These are phyloP conservation scores for Albatrellus sp. DNA, from an alignment of 1,284 basidiomycete species.

Conservation along the genomic window DNA sequence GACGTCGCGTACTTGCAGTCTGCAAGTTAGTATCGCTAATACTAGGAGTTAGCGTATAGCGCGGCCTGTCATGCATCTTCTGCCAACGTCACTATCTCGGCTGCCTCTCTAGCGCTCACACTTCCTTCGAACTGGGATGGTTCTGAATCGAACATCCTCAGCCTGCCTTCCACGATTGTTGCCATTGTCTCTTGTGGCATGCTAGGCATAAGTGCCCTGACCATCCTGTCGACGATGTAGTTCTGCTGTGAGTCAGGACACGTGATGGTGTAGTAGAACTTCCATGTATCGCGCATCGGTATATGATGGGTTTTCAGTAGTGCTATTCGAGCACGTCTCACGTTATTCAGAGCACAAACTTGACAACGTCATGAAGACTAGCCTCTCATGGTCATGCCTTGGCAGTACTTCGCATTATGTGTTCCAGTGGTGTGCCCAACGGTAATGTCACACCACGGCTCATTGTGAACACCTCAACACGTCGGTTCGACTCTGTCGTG, in stretches of 20 bases:
- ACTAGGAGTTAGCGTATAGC: slow-evolving; percentile 28
- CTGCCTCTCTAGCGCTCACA: slow-evolving; percentile 25
- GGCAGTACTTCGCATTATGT: too few species aligned
- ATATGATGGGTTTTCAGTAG: not conserved
- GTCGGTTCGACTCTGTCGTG: too few species aligned
- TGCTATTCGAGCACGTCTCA: too few species aligned
- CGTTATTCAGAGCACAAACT: too few species aligned
- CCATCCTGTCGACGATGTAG: slow-evolving; percentile 39
- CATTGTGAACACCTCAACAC: too few species aligned
- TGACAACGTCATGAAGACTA: too few species aligned
- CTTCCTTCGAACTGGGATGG: slow-evolving; percentile 48
- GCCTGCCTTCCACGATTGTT: slow-evolving; percentile 28
- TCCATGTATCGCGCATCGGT: not conserved
- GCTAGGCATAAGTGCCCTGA: slow-evolving; percentile 32
- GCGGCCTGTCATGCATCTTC: slow-evolving; percentile 25
- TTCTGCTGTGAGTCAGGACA: not conserved
- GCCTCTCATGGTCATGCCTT: too few species aligned
- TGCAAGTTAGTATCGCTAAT: not conserved
- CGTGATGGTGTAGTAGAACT: not conserved
- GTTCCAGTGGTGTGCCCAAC: too few species aligned
- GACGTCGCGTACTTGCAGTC: not conserved
- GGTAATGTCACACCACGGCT: too few species aligned
- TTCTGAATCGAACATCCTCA: slow-evolving; percentile 33
- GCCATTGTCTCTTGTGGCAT: slow-evolving; percentile 31
- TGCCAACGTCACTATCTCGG: slow-evolving; percentile 23